Base-by-base conservation (phyloP, 257 asterid species). In the Knoxia roxburghii region DNA sequence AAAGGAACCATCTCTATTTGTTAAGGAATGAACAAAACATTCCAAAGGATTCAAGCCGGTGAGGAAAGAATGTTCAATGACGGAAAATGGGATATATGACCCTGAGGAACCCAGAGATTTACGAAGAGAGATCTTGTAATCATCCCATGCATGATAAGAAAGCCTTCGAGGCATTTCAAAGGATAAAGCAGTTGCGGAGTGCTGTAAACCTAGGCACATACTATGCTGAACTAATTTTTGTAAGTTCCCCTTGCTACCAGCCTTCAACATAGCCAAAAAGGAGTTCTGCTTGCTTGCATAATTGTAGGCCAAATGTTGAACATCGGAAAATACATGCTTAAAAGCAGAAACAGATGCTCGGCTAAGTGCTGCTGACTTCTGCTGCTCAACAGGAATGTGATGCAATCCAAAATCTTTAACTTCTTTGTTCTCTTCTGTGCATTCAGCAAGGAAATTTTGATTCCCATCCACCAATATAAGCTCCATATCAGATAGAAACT, bases 211-310 rank as follows among this genome's bases (percentile, higher is more conserved):
- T 64, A 94, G 71, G 57, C 97, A 88, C 96, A 94, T 81, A 79
- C 96, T 83, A 49, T 94, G 99, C 76, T 90, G 99, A 68, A 86
- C 94, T 46, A 94, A 62, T 68, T 94, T 94, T 72, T 81, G 88
- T 71, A 88, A 61, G 77, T 89, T 94, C 29, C 99, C 99, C 73
- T 94, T 94, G 83, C 99, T 94, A 72, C 97, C 99, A 59, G 99
- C 94, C 78, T 84, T 94, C 35, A 94, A 68, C 99, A 94, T 94
- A 61, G 83, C 80, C 55, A 94, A 57, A 64, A 88, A 71, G 4
- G 99, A 78, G 77, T 94, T 94, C 41, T 77, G 65, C 21, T 65
- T 68, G 69, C 75, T 74, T 0, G 90, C 83, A 76, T 84, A 84
- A 18, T 74, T 83, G 82, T 84, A 94, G 39, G 83, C 88, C 61